Percentiles rank a stretch among this genome's conserved stretches.
These are phyloP conservation scores for Lachancea kluyveri DNA, from an alignment of 805 yeast species.

Conservation along the genomic window DNA sequence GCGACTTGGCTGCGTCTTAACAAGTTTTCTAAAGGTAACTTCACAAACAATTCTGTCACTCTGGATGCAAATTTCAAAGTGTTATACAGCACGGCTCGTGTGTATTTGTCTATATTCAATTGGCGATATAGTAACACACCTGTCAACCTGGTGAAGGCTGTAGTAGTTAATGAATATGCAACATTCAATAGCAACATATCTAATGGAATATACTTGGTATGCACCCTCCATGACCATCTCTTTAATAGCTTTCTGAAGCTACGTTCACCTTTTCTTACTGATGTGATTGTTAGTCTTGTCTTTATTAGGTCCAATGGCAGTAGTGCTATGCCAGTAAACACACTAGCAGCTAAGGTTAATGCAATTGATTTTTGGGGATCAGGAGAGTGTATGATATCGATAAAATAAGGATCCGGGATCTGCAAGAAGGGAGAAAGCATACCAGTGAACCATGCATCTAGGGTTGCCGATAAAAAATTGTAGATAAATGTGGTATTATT, in stretches of 20 bases:
- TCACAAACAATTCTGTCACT: slow-evolving; percentile 61
- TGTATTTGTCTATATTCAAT: slow-evolving; percentile 60
- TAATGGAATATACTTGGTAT: slow-evolving; percentile 48
- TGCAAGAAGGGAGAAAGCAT: slow-evolving; percentile 73
- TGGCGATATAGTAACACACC: slow-evolving; percentile 56
- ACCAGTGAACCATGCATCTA: slow-evolving; percentile 91
- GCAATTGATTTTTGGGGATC: slow-evolving; percentile 65
- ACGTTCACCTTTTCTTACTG: slow-evolving; percentile 43
- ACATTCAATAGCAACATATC: slow-evolving; percentile 62
- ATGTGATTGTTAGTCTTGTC: slow-evolving; percentile 68
- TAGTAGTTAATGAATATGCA: slow-evolving; percentile 53
- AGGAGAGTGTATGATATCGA: slow-evolving; percentile 74
- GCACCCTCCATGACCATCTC: slow-evolving; percentile 33
- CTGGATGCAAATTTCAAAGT: slow-evolving; percentile 54
- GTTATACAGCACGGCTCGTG: slow-evolving; percentile 55
- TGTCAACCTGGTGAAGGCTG: slow-evolving; percentile 57
- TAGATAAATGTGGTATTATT: slow-evolving; percentile 74
- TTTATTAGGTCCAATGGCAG: slow-evolving; percentile 80
- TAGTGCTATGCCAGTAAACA: slow-evolving; percentile 62
- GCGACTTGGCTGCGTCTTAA: slow-evolving; percentile 78
- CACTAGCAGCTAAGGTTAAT: slow-evolving; percentile 64
- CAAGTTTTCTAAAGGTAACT: slow-evolving; percentile 82
- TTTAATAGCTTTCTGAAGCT: slow-evolving; percentile 67
- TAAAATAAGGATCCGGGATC: slow-evolving; percentile 83
- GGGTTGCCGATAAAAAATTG: slow-evolving; percentile 64